Evolutionary conservation across 2,329 filamentous ascomycete genomes (phyloP).

Genomic region (Ophiocordyceps camponoti-leonardi): DNA sequence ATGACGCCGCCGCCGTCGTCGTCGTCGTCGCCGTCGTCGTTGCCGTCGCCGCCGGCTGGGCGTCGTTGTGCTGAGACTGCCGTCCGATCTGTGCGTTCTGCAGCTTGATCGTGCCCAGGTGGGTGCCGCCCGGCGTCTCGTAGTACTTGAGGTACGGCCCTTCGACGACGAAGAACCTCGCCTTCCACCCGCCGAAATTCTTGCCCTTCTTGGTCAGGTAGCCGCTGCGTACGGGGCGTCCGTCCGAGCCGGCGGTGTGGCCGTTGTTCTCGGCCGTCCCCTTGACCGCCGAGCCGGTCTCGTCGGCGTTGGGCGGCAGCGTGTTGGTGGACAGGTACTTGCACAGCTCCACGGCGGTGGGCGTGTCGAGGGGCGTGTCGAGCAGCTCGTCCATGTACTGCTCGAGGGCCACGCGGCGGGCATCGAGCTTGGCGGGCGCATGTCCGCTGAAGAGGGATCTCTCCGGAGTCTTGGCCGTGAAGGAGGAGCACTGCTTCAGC

Average conservation of each 20-base stretch:
- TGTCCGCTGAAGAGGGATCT: conserved; percentile 78
- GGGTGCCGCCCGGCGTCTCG: conserved; percentile 75
- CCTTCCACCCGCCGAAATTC: conserved; percentile 98
- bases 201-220: conserved; percentile 95
- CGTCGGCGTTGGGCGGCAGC: conserved; percentile 43
- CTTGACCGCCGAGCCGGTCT: conserved; percentile 19
- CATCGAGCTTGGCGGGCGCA: conserved; percentile 83
- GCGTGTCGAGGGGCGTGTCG: conserved; percentile 63
- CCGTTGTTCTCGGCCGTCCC: conserved; percentile 10
- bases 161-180: conserved; percentile 45
- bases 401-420: conserved; percentile 64
- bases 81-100: conserved; percentile 85
- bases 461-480: conserved; percentile 66
- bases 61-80: conserved; percentile 40
- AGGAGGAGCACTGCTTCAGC: conserved; percentile 55
- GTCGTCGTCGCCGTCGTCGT: conserved; percentile 14
- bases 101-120: conserved; percentile 86
- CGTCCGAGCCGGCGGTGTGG: conserved; percentile 36
- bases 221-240: conserved; percentile 60
- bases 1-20: conserved; percentile 4
- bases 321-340: conserved; percentile 62
- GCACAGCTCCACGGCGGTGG: conserved; percentile 66
- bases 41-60: conserved; percentile 37
- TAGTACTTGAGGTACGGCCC: conserved; percentile 66
- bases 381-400: conserved; percentile 73